Conservation (phyloP, 2,329 filamentous ascomycete species). For the Ophiostoma angusticollis region DNA sequence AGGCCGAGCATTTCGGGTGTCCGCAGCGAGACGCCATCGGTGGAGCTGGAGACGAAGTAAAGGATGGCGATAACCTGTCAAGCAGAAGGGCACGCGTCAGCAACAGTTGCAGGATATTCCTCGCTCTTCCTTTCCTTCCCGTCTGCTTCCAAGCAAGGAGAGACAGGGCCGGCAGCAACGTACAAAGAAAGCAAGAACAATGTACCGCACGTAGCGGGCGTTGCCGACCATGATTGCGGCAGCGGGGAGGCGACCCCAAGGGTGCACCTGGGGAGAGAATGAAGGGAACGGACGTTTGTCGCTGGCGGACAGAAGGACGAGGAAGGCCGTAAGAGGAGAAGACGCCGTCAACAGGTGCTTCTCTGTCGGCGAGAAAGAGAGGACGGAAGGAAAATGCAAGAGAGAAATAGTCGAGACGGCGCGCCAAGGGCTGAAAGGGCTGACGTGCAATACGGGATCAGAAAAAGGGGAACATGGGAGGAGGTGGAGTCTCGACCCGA, state of each 20-base stretch:
- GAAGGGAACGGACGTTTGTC: not conserved
- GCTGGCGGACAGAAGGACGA: not conserved
- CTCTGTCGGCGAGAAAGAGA: not conserved
- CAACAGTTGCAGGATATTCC: too few relatives aligned
- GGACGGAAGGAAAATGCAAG: not conserved
- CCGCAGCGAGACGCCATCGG: conserved; percentile 28
- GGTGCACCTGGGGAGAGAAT: not conserved
- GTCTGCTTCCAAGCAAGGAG: too few relatives aligned
- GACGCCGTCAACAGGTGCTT: not conserved
- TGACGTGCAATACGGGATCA: too few relatives aligned
- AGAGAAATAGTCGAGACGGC: too few relatives aligned
- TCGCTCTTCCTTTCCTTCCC: too few relatives aligned
- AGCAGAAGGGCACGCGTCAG: not conserved
- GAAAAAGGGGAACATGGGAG: too few relatives aligned
- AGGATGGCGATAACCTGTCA: conserved; percentile 53
- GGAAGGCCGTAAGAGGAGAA: not conserved
- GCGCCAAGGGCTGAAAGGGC: too few relatives aligned
- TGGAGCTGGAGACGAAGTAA: conserved; percentile 63
- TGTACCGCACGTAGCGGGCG: conserved; percentile 61
- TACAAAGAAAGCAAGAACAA: conserved; percentile 78
- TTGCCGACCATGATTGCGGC: conserved; percentile 42
- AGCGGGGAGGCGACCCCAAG: conserved; percentile 2
- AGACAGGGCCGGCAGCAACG: not conserved
- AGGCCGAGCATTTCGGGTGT: conserved; percentile 13
- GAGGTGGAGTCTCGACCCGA: too few relatives aligned